Base-by-base conservation (phyloP, 345 rosid species). In the Lagerstroemia speciosa region DNA sequence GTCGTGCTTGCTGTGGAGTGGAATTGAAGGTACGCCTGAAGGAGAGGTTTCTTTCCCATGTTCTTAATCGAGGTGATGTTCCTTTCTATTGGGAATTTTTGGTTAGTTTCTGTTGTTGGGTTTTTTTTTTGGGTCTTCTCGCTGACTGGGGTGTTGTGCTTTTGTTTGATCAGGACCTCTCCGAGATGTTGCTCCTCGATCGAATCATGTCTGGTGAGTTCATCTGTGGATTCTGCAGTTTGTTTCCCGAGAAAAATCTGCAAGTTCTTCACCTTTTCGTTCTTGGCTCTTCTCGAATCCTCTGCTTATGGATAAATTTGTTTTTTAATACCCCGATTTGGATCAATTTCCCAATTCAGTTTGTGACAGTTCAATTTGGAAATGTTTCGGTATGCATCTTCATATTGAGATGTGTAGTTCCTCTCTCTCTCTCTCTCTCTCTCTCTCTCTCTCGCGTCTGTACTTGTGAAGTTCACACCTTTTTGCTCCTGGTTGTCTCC, bases 161-260 rank as follows among this genome's bases (percentile, higher is more conserved):
- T 0, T 31, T 45, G 15, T 46, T 45, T 40, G 22, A 22, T 45
- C 68, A 67, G 60, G 69, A 67, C 69, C 14, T 67, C 58, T 46
- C 27, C 32, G 67, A 40, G 19, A 37, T 43, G 67, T n/a, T 65
- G 50, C 40, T 65, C 67, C 50, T 38, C 33, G 50, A 65, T 65
- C 67, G 32, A 9, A 38, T 37, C 32, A 20, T 65, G 52, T 65
- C 67, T 29, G 43, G 50, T 38, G 34, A 27, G 63, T 64, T 31
- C 65, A 31, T 62, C 37, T 31, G 29, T 62, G 3, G 29, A 36
- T 37, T 34, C 11, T 3, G 29, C 58, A 16, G 1, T 24, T 8
- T 52, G 58, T 22, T 22, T 22, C 53, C 24, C 1, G 53, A 17
- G 22, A 20, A 48, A 41, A 52, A 22, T n/a, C 5, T 2, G 10